Conservation (phyloP, 495 filamentous ascomycete species). For the Polyplosphaeria fusca region DNA sequence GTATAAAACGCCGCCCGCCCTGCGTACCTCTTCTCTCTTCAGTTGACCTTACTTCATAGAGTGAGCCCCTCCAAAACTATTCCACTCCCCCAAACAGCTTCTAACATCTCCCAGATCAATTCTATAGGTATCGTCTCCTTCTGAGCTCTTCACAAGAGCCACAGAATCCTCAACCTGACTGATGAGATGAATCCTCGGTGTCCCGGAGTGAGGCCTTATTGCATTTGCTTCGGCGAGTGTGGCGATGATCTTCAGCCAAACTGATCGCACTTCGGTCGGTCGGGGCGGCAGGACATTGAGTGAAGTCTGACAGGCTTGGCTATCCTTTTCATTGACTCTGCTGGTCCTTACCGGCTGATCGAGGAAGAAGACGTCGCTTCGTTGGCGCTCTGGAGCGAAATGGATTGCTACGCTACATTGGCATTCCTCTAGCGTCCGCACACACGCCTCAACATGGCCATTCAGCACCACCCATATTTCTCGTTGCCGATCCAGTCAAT, state of each 20-base stretch:
- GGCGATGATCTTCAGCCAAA: slow-evolving; percentile 72
- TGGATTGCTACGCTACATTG: no score
- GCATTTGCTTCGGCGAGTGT: slow-evolving; percentile 59
- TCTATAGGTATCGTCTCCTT: slow-evolving; percentile 53
- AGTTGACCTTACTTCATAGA: slow-evolving; percentile 32
- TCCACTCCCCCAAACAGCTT: not conserved
- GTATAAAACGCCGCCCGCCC: slow-evolving; percentile 36
- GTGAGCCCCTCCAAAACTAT: no score
- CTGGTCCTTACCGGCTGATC: slow-evolving; percentile 17
- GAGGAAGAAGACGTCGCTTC: slow-evolving; percentile 21
- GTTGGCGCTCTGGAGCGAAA: no score
- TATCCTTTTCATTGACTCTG: slow-evolving; percentile 34
- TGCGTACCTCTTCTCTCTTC: slow-evolving; percentile 33
- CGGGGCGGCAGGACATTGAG: slow-evolving; percentile 62
- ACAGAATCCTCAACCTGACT: slow-evolving; percentile 73
- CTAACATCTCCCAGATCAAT: slow-evolving; percentile 46
- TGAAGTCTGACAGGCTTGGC: slow-evolving; percentile 71
- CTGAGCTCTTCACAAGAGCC: slow-evolving; percentile 56
- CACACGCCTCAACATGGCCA: no score
- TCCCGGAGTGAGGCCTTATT: slow-evolving; percentile 67
- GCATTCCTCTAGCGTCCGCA: no score
- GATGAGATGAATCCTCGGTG: slow-evolving; percentile 68
- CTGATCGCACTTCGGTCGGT: slow-evolving; percentile 61
- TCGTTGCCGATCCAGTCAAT: slow-evolving; percentile 88
- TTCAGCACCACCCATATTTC: slow-evolving; percentile 93